Conservation (phyloP, 2,329 filamentous ascomycete species). For the Fusarium sp. region DNA sequence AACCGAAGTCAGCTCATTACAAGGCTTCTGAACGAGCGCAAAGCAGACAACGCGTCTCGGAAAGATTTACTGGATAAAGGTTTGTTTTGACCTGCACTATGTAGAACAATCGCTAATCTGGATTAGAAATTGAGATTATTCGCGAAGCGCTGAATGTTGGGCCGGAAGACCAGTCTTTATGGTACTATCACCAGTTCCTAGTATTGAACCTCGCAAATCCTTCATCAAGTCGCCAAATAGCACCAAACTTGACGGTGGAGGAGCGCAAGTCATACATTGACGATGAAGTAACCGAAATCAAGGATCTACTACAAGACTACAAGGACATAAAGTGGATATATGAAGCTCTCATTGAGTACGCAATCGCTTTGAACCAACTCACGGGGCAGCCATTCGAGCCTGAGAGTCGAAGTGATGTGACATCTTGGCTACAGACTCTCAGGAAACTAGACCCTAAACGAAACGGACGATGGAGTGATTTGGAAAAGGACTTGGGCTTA, state of each 20-base stretch:
- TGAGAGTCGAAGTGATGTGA: slow-evolving; percentile 58
- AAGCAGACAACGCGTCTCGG: slow-evolving; percentile 70
- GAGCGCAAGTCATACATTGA: slow-evolving; percentile 74
- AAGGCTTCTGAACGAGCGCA: slow-evolving; percentile 75
- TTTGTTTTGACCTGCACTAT: slow-evolving; percentile 45
- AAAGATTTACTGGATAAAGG: slow-evolving; percentile 77
- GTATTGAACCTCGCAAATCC: slow-evolving; percentile 72
- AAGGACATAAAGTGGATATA: slow-evolving; percentile 82
- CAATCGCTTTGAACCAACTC: slow-evolving; percentile 65
- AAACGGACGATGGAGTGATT: slow-evolving; percentile 78
- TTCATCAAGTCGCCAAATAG: slow-evolving; percentile 65
- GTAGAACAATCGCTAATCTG: slow-evolving; percentile 1
- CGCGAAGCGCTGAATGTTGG: slow-evolving; percentile 85
- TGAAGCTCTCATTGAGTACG: slow-evolving; percentile 83
- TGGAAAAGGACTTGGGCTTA: slow-evolving; percentile 59
- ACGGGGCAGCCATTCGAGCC: slow-evolving; percentile 53
- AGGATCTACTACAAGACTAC: slow-evolving; percentile 70
- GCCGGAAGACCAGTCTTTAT: slow-evolving; percentile 93
- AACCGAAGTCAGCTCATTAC: slow-evolving; percentile 86
- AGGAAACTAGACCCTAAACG: slow-evolving; percentile 78
- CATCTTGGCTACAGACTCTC: slow-evolving; percentile 71
- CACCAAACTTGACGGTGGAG: slow-evolving; percentile 67
- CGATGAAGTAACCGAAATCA: slow-evolving; percentile 78
- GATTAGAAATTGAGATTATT: slow-evolving; percentile 77
- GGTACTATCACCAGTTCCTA: slow-evolving; percentile 95